These are phyloP conservation scores for Diversispora eburnea DNA, from an alignment of 192 early-diverging fungal genomes.

Conservation along the genomic window DNA sequence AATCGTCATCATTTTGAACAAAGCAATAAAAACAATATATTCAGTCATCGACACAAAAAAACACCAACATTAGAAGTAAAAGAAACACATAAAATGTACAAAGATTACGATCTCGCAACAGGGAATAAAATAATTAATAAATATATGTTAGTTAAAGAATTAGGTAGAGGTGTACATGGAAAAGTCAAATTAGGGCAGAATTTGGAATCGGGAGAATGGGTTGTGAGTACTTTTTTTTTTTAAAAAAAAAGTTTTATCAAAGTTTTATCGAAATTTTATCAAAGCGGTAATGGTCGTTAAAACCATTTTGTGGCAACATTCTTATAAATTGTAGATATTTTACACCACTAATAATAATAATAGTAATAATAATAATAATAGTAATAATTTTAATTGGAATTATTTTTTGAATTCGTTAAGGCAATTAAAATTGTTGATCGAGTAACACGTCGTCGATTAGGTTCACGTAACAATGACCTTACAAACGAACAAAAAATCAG, in stretches of 20 bases:
- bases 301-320: background rate
- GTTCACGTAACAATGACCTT: slow-evolving; percentile 34
- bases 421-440: slow-evolving; percentile 47
- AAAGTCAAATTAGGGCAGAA: slow-evolving; percentile 92
- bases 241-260: too few relatives aligned
- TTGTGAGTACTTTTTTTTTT: slow-evolving; percentile 52
- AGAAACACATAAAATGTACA: slow-evolving; percentile 80
- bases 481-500: slow-evolving; percentile 81
- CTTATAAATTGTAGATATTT: slow-evolving; percentile 13
- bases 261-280: too few relatives aligned
- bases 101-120: slow-evolving; percentile 76
- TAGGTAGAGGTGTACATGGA: slow-evolving; percentile 92
- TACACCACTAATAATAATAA: background rate
- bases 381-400: background rate
- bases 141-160: slow-evolving; percentile 85
- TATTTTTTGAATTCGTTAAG: slow-evolving; percentile 17
- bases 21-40: background rate
- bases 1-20: background rate
- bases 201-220: slow-evolving; percentile 70
- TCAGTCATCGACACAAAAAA: background rate
- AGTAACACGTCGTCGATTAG: slow-evolving; percentile 38
- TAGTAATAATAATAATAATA: background rate
- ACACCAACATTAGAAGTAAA: slow-evolving; percentile 48
- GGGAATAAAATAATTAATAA: slow-evolving; percentile 97
- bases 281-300: background rate